Percentiles rank a stretch among this genome's conserved stretches.
Evolutionary conservation across 1,284 basidiomycete genomes (phyloP).

Genomic region (Marasmius oreades): DNA sequence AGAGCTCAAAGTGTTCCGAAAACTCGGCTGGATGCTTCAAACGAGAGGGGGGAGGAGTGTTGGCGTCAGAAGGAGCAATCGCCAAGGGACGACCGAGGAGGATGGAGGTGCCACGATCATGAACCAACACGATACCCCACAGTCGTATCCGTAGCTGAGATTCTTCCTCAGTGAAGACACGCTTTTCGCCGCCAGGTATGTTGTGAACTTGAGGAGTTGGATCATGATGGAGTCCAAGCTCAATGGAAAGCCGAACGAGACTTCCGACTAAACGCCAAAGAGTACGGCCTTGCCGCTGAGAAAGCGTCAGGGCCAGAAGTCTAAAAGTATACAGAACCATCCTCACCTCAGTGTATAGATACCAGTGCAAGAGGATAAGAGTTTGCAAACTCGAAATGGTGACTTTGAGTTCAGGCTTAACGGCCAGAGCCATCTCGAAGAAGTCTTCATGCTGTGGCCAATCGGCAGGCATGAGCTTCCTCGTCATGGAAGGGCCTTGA

Average conservation of each 20-base stretch:
- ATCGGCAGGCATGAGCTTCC: conserved; percentile 61
- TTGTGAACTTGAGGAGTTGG: conserved; percentile 58
- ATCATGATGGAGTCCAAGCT: conserved; percentile 80
- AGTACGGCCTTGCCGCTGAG: conserved; percentile 77
- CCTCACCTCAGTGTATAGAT: conserved; percentile 77
- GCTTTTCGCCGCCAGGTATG: conserved; percentile 21
- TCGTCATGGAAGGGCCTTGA: conserved; percentile 28
- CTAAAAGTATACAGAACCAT: not conserved
- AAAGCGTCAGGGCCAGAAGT: not conserved
- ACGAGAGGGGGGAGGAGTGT: conserved; percentile 66
- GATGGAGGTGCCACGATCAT: conserved; percentile 81
- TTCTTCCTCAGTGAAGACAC: conserved; percentile 67
- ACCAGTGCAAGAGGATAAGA: conserved; percentile 79
- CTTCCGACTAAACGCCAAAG: conserved; percentile 82
- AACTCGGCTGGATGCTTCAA: conserved; percentile 37
- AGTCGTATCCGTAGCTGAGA: conserved; percentile 71
- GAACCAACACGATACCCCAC: conserved; percentile 77
- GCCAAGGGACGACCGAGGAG: conserved; percentile 80
- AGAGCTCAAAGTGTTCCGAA: conserved; percentile 71
- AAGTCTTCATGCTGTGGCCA: conserved; percentile 83
- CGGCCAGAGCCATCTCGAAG: conserved; percentile 68
- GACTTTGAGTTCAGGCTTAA: conserved; percentile 77
- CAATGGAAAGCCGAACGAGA: conserved; percentile 72
- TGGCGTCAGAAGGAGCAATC: conserved; percentile 72
- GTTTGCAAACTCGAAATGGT: conserved; percentile 78